phyloP scores from a whole-genome alignment of 2,329 filamentous ascomycete species.

The Aschersonia sp. region DNA sequence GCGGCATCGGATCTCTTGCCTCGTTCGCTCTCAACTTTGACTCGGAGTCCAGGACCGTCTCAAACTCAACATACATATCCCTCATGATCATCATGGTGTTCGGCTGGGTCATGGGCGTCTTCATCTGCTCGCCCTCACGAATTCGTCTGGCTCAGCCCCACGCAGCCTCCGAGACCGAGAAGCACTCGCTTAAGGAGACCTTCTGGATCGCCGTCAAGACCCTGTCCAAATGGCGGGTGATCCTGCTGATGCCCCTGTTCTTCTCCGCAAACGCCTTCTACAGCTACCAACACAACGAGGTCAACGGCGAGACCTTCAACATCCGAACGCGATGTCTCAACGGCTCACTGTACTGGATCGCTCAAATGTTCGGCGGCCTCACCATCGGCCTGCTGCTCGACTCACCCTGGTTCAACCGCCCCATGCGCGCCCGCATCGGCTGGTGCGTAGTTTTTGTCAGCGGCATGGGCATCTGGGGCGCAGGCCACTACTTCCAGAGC shows the following conservation, averaged over 20 bases:
- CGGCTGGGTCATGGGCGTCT: slow-evolving; percentile 30
- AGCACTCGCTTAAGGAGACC: slow-evolving; percentile 20
- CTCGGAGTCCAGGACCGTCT: slow-evolving; percentile 26
- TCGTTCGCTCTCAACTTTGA: slow-evolving; percentile 21
- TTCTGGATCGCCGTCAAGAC: slow-evolving; percentile 21
- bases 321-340: slow-evolving; percentile 39
- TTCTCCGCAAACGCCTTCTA: slow-evolving; percentile 41
- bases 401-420: slow-evolving; percentile 24
- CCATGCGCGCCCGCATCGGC: slow-evolving; percentile 28
- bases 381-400: slow-evolving; percentile 31
- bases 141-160: slow-evolving; percentile 23
- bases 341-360: slow-evolving; percentile 37
- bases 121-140: slow-evolving; percentile 31
- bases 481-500: slow-evolving; percentile 51
- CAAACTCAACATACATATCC: slow-evolving; percentile 34
- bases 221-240: slow-evolving; percentile 27
- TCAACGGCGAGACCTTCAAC: slow-evolving; percentile 39
- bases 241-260: slow-evolving; percentile 35
- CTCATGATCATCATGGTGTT: slow-evolving; percentile 32
- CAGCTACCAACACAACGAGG: slow-evolving; percentile 39
- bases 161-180: slow-evolving; percentile 20
- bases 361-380: slow-evolving; percentile 38
- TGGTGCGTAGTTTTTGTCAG: slow-evolving; percentile 30
- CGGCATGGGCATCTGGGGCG: slow-evolving; percentile 40
- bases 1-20: slow-evolving; percentile 27